Percentiles rank a stretch among this genome's conserved stretches.
These are phyloP conservation scores for Phragmites australis DNA, from an alignment of 176 grass and related monocot genomes.

Conservation along the genomic window DNA sequence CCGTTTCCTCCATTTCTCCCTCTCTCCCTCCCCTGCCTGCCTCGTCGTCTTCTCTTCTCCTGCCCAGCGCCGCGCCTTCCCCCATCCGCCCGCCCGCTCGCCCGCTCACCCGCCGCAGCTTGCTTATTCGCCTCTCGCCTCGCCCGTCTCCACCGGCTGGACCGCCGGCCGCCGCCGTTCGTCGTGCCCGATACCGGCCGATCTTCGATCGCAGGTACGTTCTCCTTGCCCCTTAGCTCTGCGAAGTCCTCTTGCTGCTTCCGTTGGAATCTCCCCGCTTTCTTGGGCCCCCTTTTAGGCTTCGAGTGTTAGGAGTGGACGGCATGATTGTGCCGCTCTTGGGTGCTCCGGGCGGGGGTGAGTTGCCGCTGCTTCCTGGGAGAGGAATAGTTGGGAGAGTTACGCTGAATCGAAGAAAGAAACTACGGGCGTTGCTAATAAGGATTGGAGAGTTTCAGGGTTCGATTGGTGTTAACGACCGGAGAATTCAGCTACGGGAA, in stretches of 20 bases:
- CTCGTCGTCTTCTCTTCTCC: not conserved
- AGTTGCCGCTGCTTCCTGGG: not conserved
- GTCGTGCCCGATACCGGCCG: constrained; percentile 7
- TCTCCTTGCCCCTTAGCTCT: not conserved
- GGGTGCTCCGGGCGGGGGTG: not conserved
- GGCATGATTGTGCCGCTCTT: not conserved
- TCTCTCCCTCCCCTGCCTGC: not conserved
- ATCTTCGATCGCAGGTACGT: constrained; percentile 39
- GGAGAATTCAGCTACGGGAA: not conserved
- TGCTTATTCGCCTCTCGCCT: not conserved
- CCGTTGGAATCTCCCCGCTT: not conserved
- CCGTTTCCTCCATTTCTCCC: not conserved
- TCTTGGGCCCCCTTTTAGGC: not conserved
- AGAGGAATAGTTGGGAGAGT: not conserved
- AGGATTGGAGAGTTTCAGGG: not conserved
- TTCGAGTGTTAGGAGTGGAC: not conserved
- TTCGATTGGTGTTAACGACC: not conserved
- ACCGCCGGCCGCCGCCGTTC: not conserved
- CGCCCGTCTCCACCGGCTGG: not conserved
- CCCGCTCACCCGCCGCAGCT: not conserved
- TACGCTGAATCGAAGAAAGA: not conserved
- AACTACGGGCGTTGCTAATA: not conserved
- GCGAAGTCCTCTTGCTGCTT: not conserved
- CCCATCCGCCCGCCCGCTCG: too few species aligned
- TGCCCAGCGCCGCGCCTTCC: not conserved